These are phyloP conservation scores for Aquilaria yunnanensis DNA, from an alignment of 345 rosid genomes.

Conservation along the genomic window DNA sequence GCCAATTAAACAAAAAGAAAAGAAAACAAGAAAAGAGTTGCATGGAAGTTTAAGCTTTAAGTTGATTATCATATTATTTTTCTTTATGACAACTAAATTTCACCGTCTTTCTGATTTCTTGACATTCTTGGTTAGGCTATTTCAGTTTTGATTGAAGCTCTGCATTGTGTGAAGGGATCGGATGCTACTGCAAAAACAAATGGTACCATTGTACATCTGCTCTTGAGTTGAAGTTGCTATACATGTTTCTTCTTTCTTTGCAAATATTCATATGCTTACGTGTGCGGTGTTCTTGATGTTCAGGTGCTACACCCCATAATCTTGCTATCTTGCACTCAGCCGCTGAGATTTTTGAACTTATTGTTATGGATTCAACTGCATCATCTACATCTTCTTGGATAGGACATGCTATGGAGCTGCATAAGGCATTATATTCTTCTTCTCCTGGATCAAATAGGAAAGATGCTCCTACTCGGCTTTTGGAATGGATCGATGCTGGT, in stretches of 20 bases:
- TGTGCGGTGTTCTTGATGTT: slow-evolving; percentile 24
- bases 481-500: slow-evolving; percentile 96
- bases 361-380: slow-evolving; percentile 85
- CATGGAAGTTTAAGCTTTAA: not conserved
- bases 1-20: too few species aligned
- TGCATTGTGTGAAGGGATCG: slow-evolving; percentile 70
- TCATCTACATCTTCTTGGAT: slow-evolving; percentile 89
- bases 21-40: too few species aligned
- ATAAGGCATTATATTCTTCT: slow-evolving; percentile 80
- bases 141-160: slow-evolving; percentile 74
- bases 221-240: slow-evolving; percentile 7
- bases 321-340: slow-evolving; percentile 96
- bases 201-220: slow-evolving; percentile 34
- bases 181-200: slow-evolving; percentile 57
- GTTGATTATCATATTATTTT: not conserved
- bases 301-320: slow-evolving; percentile 86
- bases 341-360: slow-evolving; percentile 90
- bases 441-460: slow-evolving; percentile 92
- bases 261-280: slow-evolving; percentile 14
- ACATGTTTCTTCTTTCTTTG: slow-evolving; percentile 12
- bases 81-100: slow-evolving; percentile 2
- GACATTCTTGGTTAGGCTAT: slow-evolving; percentile 39
- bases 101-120: not conserved
- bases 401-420: slow-evolving; percentile 79
- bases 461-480: slow-evolving; percentile 85